Evolutionary conservation across 805 yeast species (phyloP), one percentile per base, ranked within the genome.

Genomic region (Saturnispora bothae): DNA sequence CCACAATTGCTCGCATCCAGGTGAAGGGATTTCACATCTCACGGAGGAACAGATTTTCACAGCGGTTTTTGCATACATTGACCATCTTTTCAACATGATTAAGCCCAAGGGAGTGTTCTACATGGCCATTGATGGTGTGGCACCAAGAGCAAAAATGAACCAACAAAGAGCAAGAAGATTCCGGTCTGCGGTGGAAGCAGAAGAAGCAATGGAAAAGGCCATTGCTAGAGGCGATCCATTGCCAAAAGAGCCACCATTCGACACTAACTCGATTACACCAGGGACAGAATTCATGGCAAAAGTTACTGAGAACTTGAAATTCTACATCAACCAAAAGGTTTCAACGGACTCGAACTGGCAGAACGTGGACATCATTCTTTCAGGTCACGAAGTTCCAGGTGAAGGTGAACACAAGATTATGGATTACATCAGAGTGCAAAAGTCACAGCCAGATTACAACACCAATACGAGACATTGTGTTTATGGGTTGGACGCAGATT

Each of bases 51-150:
- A 84, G 56, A 88, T 86, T 69, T 92, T 77, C 63, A 78, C 85
- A 14, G 80, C 89, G n/a, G 86, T 92, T 34, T 89, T 88, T 64
- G 80, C 83, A 25, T 92, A 92, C 54, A 89, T 92, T 46, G 98
- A 92, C 57, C 96, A 92, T 59, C 65, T 92, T 41, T 89, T 92
- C 52, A 78, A 78, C 44, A 75, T 85, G 19, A 86, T 92, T 47
- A 76, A 78, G 56, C 99, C 99, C 7, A 69, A 82, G 50, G 72
- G 84, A 54, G 74, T 80, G 12, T 83, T 89, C 49, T 88, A 81
- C 56, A 86, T 89, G 95, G 97, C 98, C 3, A 83, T 89, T 51
- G 98, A 89, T 63, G 98, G 98, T 56, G 97, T 89, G 36, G 98
- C 98, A 0, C 98, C 98, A 30, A 69, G 98, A 57, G 98, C 98